Evolutionary conservation across 768 basidiomycete species (phyloP), one percentile per base, ranked within the genome.

Genomic region (Steccherinum ochraceum): DNA sequence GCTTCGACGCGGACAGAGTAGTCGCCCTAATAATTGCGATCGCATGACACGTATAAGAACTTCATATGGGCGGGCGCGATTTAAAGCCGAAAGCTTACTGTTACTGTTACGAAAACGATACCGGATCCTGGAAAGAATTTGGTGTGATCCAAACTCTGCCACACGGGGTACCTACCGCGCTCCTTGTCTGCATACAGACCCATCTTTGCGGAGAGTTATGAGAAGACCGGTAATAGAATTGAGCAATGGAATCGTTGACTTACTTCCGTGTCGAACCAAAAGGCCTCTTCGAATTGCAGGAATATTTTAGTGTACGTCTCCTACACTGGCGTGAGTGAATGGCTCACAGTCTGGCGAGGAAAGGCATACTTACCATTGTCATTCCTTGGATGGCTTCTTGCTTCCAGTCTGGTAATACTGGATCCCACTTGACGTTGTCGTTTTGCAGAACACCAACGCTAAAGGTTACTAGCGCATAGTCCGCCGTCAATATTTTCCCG

Each of bases 281-380:
- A 86, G 21, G 78, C 80, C 49, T 74, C 59, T 0, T 76, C 69
- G 58, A 85, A 86, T 54, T 81, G 74, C 45, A 85, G 58, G 64
- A 84, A 85, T 21, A 86, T 83, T 62, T 85, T 85, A 2, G 84
- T 82, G 54, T 82, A 86, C 1, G 75, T 81, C 4, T 69, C 72
- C 74, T 75, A 45, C 18, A 12, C 3, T n/a, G 16, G 30, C 5
- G 2, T 3, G 57, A 46, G 18, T 41, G 49, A 54, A 53, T 1
- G 24, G 12, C 16, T 10, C 3, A n/a, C 16, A 48, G 1, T n/a
- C 5, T 27, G 40, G n/a, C 2, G 10, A 24, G 39, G 5, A 19
- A 13, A 35, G 21, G n/a, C n/a, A n/a, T 1, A 43, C 65, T 43
- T 24, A 75, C 81, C 84, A 86, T 84, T 12, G 70, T 69, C 64